Percentiles rank a stretch among this genome's conserved stretches.
Evolutionary conservation across 352 stramenopile genomes (phyloP).

Genomic region (Phytophthora melonis): DNA sequence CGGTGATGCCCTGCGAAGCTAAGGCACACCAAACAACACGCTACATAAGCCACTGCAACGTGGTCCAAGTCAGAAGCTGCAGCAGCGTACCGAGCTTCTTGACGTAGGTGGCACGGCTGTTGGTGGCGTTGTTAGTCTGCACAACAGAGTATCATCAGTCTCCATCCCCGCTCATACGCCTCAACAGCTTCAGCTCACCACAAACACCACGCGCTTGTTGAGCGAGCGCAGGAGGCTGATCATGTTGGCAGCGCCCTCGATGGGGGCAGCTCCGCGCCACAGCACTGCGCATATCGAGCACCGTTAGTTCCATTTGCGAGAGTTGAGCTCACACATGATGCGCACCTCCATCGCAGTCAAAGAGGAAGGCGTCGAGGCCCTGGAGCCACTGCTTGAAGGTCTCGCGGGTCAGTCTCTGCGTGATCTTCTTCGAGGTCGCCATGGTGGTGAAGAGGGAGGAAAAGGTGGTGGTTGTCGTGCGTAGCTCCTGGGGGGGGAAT

Average conservation of each 20-base stretch:
- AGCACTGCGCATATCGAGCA: slow-evolving; percentile 46
- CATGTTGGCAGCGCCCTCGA: slow-evolving; percentile 70
- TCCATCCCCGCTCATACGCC: background rate
- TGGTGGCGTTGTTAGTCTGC: slow-evolving; percentile 90
- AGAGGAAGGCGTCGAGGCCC: slow-evolving; percentile 75
- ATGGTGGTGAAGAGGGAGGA: slow-evolving; percentile 13
- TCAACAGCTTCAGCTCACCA: slow-evolving; percentile 46
- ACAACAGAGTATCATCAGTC: slow-evolving; percentile 13
- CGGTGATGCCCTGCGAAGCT: slow-evolving; percentile 82
- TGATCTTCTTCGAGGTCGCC: slow-evolving; percentile 37
- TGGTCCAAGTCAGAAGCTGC: background rate
- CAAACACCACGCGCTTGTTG: slow-evolving; percentile 87
- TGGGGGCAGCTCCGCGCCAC: slow-evolving; percentile 72
- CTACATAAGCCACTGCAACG: slow-evolving; percentile 2
- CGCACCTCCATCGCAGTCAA: slow-evolving; percentile 86
- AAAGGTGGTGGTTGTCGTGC: slow-evolving; percentile 14
- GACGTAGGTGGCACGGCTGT: slow-evolving; percentile 81
- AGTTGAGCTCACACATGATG: background rate
- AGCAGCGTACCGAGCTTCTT: slow-evolving; percentile 77
- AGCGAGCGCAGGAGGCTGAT: slow-evolving; percentile 74
- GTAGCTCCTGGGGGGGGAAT: slow-evolving; percentile 19
- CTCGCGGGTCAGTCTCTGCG: slow-evolving; percentile 47
- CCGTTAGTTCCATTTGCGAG: background rate
- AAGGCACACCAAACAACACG: slow-evolving; percentile 7
- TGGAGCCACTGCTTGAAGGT: slow-evolving; percentile 71